phyloP scores from a whole-genome alignment of 148 eudicot species.

The Silene latifolia region DNA sequence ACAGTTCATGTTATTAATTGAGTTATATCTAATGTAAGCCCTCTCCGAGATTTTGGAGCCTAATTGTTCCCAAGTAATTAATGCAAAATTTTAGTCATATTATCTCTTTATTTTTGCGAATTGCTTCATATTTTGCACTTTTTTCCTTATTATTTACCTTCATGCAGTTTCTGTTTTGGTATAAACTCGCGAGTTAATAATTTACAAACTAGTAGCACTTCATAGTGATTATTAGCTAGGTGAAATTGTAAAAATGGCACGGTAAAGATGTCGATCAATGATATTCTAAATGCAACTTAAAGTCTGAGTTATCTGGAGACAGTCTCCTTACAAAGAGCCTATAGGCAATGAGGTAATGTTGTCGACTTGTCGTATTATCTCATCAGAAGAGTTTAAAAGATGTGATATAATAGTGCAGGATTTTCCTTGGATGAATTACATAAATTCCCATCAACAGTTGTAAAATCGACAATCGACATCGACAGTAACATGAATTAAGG shows the following conservation, averaged over 20 bases:
- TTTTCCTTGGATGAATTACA: slow-evolving; percentile 13
- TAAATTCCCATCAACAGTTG: background rate
- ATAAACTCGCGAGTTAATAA: too few relatives aligned
- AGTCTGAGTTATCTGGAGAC: too few relatives aligned
- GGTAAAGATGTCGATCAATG: background rate
- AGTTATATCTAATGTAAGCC: too few relatives aligned
- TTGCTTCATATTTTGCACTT: too few relatives aligned
- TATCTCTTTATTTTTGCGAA: background rate
- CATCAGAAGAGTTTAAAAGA: background rate
- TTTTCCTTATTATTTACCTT: too few relatives aligned
- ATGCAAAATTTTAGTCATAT: too few relatives aligned
- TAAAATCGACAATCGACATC: background rate
- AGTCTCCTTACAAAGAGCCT: too few relatives aligned
- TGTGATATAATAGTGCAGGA: background rate
- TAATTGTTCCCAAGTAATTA: too few relatives aligned
- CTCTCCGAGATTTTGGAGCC: background rate
- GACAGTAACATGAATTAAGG: slow-evolving; percentile 19
- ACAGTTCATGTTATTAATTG: background rate
- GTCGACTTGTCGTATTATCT: background rate
- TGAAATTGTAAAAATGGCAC: too few relatives aligned
- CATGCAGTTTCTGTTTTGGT: too few relatives aligned
- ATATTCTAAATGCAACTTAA: background rate
- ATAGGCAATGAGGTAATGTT: background rate
- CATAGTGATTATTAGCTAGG: too few relatives aligned
- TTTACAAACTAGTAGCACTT: too few relatives aligned